Conservation (phyloP, 2,329 filamentous ascomycete genomes). For the Sphaceloma murrayae region DNA sequence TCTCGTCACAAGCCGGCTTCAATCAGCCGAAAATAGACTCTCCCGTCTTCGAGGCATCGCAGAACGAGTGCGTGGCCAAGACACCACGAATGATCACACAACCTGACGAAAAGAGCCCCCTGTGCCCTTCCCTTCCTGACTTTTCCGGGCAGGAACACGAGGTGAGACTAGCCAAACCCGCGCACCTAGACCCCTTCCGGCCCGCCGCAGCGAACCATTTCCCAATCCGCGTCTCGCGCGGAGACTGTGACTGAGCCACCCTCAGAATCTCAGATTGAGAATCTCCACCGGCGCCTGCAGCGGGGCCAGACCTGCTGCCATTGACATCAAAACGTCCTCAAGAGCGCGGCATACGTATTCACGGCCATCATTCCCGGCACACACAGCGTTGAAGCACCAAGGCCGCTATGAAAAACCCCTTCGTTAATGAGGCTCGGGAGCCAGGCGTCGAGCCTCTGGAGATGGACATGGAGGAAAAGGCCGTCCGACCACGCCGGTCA, state of each 20-base stretch:
- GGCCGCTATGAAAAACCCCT: conserved; percentile 14
- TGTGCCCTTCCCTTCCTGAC: not conserved
- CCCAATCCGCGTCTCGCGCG: too few relatives aligned
- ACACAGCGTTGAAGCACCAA: too few relatives aligned
- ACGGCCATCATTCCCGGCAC: not conserved
- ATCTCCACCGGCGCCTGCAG: too few relatives aligned
- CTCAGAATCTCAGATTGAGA: too few relatives aligned
- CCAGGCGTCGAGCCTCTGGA: not conserved
- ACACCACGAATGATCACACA: too few relatives aligned
- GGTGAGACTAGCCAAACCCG: too few relatives aligned
- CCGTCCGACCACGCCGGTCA: conserved; percentile 2
- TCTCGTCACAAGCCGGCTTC: too few relatives aligned
- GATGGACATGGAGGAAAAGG: conserved; percentile 6
- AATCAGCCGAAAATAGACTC: too few relatives aligned
- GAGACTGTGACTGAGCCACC: too few relatives aligned
- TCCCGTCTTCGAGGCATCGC: too few relatives aligned
- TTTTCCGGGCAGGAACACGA: not conserved
- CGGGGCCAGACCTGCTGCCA: conserved; percentile 7
- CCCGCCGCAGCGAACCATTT: not conserved
- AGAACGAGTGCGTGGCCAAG: too few relatives aligned
- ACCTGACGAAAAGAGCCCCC: not conserved
- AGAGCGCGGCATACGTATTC: not conserved
- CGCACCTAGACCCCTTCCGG: not conserved
- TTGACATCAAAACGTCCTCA: conserved; percentile 14
- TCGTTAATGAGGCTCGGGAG: conserved; percentile 1